A percentile compares a stretch with the other conserved stretches of the same genome.
Conservation (phyloP, 2,329 filamentous ascomycete genomes). For the Penicillium sp. region DNA sequence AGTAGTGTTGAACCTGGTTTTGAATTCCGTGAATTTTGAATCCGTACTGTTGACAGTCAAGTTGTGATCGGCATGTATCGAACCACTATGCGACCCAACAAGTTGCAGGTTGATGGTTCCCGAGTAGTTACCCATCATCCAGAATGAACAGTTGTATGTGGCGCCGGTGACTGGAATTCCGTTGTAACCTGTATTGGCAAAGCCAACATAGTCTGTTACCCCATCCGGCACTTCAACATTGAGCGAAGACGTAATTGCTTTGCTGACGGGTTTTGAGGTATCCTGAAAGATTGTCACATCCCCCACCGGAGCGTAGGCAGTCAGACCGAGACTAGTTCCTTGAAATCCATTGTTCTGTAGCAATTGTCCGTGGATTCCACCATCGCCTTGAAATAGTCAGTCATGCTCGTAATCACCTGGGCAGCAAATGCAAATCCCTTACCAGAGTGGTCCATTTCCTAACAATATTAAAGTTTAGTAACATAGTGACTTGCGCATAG, state of each 20-base stretch:
- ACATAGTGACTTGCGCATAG: not conserved
- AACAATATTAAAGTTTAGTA: not conserved
- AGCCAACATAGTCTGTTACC: conserved; percentile 33
- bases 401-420: not conserved
- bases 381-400: conserved; percentile 25
- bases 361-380: conserved; percentile 36
- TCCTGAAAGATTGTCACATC: conserved; percentile 29
- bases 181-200: conserved; percentile 48
- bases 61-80: conserved; percentile 28
- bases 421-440: not conserved
- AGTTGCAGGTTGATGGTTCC: conserved; percentile 29
- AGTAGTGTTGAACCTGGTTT: conserved; percentile 26
- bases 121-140: conserved; percentile 33
- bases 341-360: conserved; percentile 40
- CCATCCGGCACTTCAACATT: conserved; percentile 22
- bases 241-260: conserved; percentile 32
- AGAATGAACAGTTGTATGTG: conserved; percentile 34
- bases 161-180: conserved; percentile 31
- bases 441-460: conserved; percentile 41
- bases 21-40: conserved; percentile 21
- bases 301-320: conserved; percentile 31
- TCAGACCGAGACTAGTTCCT: conserved; percentile 26
- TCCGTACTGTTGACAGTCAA: conserved; percentile 27
- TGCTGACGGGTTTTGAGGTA: conserved; percentile 24
- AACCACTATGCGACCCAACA: conserved; percentile 25